phyloP scores from a whole-genome alignment of 2,329 filamentous ascomycete species.

The Trichoderma sp. region DNA sequence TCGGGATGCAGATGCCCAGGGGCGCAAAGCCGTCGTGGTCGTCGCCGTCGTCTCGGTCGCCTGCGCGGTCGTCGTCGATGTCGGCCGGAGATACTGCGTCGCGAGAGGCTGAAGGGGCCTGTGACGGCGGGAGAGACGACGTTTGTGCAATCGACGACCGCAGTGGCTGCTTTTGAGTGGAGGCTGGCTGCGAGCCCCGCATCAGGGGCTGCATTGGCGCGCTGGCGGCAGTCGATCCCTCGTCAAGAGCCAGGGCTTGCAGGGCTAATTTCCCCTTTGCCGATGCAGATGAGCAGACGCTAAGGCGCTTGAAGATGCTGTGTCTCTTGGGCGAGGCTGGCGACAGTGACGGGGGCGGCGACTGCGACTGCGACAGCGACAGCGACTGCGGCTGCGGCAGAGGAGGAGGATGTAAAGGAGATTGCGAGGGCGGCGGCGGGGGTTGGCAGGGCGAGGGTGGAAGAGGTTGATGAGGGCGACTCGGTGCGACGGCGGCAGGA shows the following conservation, averaged over 20 bases:
- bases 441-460: no score
- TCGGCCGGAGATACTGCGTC: constrained; percentile 35
- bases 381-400: not conserved
- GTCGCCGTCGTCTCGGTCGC: no score
- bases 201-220: constrained; percentile 32
- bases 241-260: constrained; percentile 32
- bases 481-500: constrained; percentile 1
- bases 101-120: constrained; percentile 28
- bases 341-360: not conserved
- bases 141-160: constrained; percentile 11
- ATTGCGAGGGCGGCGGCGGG: not conserved
- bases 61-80: constrained; percentile 32
- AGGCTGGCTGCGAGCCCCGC: constrained; percentile 34
- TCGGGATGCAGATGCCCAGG: constrained; percentile 60
- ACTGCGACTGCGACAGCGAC: not conserved
- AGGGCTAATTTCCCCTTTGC: constrained; percentile 35
- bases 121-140: constrained; percentile 16
- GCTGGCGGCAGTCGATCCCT: constrained; percentile 25
- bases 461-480: not conserved
- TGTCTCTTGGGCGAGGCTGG: constrained; percentile 29
- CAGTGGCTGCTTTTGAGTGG: constrained; percentile 30
- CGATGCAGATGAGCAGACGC: constrained; percentile 35
- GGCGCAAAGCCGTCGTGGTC: constrained; percentile 47
- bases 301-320: constrained; percentile 36
- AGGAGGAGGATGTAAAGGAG: not conserved